phyloP scores from a whole-genome alignment of 139 green algal species.

The Raphidocelis subcapitata region DNA sequence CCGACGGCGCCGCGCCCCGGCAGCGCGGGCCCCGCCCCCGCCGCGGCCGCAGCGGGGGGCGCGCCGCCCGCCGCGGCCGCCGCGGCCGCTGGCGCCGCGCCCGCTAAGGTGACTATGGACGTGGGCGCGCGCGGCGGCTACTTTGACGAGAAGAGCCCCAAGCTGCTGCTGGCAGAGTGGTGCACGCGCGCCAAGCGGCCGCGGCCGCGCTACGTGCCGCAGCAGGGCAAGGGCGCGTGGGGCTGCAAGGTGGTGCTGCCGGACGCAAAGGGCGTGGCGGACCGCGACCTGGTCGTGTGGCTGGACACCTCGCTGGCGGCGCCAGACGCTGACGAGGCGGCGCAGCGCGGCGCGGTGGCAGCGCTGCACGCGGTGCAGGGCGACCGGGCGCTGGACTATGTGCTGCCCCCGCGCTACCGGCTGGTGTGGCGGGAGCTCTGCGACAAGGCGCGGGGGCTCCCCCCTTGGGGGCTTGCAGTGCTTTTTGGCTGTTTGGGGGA shows the following conservation, averaged over 20 bases:
- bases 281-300: constrained; percentile 78
- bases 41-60: not conserved
- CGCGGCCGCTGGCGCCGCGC: not conserved
- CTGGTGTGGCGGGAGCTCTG: constrained; percentile 49
- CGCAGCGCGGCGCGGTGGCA: constrained; percentile 68
- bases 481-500: too few relatives aligned
- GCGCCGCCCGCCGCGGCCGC: not conserved
- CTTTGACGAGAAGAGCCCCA: constrained; percentile 77
- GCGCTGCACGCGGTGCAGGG: constrained; percentile 63
- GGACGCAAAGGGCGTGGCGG: constrained; percentile 53
- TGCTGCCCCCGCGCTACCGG: constrained; percentile 59
- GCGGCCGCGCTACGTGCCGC: constrained; percentile 49
- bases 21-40: not conserved
- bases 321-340: constrained; percentile 36
- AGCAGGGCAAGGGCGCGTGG: not conserved
- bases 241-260: constrained; percentile 63
- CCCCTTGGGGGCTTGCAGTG: too few relatives aligned
- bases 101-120: constrained; percentile 55
- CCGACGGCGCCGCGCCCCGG: not conserved
- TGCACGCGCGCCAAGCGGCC: constrained; percentile 56
- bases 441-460: constrained; percentile 9
- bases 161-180: constrained; percentile 82
- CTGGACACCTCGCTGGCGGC: constrained; percentile 48
- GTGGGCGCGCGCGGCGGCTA: constrained; percentile 61
- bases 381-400: constrained; percentile 56